phyloP scores from a whole-genome alignment of 2,329 filamentous ascomycete genomes.

The Cladosporium sphaerospermum region DNA sequence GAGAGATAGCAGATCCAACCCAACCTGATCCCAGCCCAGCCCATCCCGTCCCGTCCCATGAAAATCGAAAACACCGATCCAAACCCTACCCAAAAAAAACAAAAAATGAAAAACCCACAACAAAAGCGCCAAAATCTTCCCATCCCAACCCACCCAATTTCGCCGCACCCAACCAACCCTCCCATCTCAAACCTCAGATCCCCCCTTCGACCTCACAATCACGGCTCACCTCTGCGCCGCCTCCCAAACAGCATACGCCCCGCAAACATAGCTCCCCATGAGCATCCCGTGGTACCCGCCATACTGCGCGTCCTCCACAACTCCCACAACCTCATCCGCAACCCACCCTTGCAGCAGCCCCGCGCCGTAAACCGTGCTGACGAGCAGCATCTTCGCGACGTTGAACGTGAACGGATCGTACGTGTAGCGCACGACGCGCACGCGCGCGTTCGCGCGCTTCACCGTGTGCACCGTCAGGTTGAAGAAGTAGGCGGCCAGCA shows the following conservation, averaged over 20 bases:
- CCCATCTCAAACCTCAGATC: too few relatives aligned
- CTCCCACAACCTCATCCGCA: slow-evolving; percentile 52
- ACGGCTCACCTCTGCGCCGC: slow-evolving; percentile 58
- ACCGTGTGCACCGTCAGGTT: slow-evolving; percentile 64
- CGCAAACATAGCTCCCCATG: slow-evolving; percentile 61
- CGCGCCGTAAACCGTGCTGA: slow-evolving; percentile 73
- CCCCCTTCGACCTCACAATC: background rate
- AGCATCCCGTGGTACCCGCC: slow-evolving; percentile 66
- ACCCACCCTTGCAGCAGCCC: slow-evolving; percentile 59
- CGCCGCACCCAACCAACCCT: background rate
- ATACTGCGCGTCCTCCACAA: slow-evolving; percentile 61
- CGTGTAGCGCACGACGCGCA: slow-evolving; percentile 46
- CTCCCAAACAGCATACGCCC: slow-evolving; percentile 67
- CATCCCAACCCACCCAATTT: background rate
- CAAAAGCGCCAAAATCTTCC: background rate
- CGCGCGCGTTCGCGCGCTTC: slow-evolving; percentile 35
- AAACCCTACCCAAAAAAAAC: background rate
- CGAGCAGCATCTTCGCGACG: slow-evolving; percentile 74
- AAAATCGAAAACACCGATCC: background rate
- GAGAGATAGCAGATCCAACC: too few relatives aligned
- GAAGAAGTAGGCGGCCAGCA: slow-evolving; percentile 77
- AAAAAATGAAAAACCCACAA: background rate
- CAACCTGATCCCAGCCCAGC: too few relatives aligned
- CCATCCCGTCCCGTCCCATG: background rate
- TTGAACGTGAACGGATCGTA: slow-evolving; percentile 89